Evolutionary conservation across 495 filamentous ascomycete species (phyloP).

Genomic region (Hypoxylon subgilvum): DNA sequence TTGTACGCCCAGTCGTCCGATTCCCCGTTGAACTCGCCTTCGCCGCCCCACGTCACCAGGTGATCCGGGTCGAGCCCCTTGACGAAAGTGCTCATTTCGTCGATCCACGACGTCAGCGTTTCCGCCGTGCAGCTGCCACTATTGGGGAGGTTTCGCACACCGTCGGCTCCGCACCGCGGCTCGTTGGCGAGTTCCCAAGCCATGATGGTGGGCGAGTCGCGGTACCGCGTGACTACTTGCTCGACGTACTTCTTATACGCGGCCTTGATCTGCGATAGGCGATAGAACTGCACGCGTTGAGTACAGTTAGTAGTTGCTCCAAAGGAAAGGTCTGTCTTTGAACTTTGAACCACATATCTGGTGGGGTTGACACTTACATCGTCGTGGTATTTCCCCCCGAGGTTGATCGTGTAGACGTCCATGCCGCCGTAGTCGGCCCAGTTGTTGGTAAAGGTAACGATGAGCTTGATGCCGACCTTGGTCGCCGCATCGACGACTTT

Average conservation of each 20-base stretch:
- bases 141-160: constrained; percentile 41
- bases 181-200: constrained; percentile 78
- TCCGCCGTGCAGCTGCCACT: constrained; percentile 54
- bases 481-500: constrained; percentile 60
- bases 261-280: constrained; percentile 58
- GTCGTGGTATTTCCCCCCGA: constrained; percentile 53
- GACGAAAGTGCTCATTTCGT: constrained; percentile 65
- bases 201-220: constrained; percentile 63
- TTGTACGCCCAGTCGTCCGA: constrained; percentile 47
- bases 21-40: constrained; percentile 44
- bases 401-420: constrained; percentile 64
- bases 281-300: constrained; percentile 64
- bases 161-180: constrained; percentile 65
- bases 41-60: constrained; percentile 72
- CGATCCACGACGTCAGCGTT: constrained; percentile 67
- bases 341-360: too few species aligned
- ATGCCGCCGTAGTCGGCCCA: constrained; percentile 72
- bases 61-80: constrained; percentile 67
- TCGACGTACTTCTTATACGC: constrained; percentile 69
- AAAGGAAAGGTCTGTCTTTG: too few species aligned
- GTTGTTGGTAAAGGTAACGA: constrained; percentile 64
- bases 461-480: constrained; percentile 58
- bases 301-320: constrained; percentile 34
- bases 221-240: constrained; percentile 66
- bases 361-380: constrained; percentile 7